Percentiles rank a stretch among this genome's conserved stretches.
Conservation (phyloP, 2,329 filamentous ascomycete genomes). For the Metarhizium sp. region DNA sequence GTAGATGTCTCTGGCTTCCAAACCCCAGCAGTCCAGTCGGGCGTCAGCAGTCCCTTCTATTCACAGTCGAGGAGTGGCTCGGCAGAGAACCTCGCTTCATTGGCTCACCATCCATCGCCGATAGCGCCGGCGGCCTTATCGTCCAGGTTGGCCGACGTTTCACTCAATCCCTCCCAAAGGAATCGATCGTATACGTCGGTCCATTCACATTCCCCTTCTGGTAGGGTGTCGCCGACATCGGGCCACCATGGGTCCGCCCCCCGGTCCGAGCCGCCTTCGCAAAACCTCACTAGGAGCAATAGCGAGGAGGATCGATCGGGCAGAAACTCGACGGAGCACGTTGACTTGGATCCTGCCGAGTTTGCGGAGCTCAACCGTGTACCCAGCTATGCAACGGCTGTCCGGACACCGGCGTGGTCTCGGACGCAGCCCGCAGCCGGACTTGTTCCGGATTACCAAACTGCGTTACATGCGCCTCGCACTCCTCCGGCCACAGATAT, state of each 20-base stretch:
- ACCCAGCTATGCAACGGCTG: conserved; percentile 67
- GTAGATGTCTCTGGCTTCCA: conserved; percentile 75
- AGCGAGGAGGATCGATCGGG: conserved; percentile 43
- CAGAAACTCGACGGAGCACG: conserved; percentile 45
- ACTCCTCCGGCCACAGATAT: conserved; percentile 32
- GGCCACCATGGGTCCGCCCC: conserved; percentile 23
- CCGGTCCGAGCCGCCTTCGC: conserved; percentile 33
- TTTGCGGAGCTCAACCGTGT: conserved; percentile 61
- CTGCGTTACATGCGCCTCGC: conserved; percentile 45
- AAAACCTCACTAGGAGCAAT: conserved; percentile 41
- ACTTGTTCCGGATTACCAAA: conserved; percentile 56
- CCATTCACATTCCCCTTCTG: conserved; percentile 31
- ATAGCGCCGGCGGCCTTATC: conserved; percentile 45
- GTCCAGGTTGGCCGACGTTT: conserved; percentile 62
- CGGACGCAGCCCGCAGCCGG: conserved; percentile 38
- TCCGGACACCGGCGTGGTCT: conserved; percentile 52
- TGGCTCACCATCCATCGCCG: conserved; percentile 18
- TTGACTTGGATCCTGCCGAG: conserved; percentile 49
- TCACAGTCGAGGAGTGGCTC: conserved; percentile 66
- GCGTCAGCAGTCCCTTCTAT: conserved; percentile 73
- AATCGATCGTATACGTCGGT: conserved; percentile 37
- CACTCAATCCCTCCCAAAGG: conserved; percentile 36
- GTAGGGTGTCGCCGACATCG: conserved; percentile 34
- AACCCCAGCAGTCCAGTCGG: conserved; percentile 61
- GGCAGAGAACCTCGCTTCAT: conserved; percentile 63